These are phyloP conservation scores for Microbotryomycetes sp. DNA, from an alignment of 1,284 basidiomycete species.

Conservation along the genomic window DNA sequence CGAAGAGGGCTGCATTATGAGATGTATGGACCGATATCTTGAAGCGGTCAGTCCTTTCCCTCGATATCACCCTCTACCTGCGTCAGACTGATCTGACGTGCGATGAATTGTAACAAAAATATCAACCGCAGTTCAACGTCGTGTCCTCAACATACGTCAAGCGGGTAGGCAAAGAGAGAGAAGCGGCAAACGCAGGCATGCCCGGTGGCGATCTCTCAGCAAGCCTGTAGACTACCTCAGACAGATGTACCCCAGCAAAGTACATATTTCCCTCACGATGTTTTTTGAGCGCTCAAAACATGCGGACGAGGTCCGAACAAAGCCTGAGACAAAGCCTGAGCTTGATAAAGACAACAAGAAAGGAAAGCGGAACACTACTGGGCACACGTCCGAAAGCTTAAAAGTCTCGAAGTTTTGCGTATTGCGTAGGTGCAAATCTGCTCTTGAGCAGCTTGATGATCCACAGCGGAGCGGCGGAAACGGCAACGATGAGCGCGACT, in stretches of 20 bases:
- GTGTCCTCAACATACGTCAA: conserved; percentile 26
- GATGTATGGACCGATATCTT: conserved; percentile 72
- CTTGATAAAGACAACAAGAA: neutral
- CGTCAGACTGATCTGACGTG: neutral
- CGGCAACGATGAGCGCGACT: conserved; percentile 85
- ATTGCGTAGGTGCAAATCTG: conserved; percentile 84
- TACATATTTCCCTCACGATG: too few species aligned
- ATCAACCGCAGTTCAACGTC: conserved; percentile 17
- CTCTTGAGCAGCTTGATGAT: conserved; percentile 80
- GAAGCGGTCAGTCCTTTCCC: conserved; percentile 63
- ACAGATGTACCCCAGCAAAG: too few species aligned
- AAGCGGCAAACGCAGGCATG: neutral
- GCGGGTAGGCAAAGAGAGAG: conserved; percentile 21
- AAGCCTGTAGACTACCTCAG: too few species aligned
- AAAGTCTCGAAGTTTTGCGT: conserved; percentile 66
- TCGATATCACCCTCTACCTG: neutral
- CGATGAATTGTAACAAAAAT: neutral
- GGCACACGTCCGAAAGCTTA: too few species aligned
- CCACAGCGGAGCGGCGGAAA: conserved; percentile 82
- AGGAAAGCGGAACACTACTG: too few species aligned
- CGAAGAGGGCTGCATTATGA: conserved; percentile 68
- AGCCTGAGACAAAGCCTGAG: neutral
- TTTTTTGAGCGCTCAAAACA: neutral
- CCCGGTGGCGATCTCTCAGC: neutral
- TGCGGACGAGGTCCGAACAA: neutral